Evolutionary conservation across 352 stramenopile genomes (phyloP).

Genomic region (Globisporangium nagaii): DNA sequence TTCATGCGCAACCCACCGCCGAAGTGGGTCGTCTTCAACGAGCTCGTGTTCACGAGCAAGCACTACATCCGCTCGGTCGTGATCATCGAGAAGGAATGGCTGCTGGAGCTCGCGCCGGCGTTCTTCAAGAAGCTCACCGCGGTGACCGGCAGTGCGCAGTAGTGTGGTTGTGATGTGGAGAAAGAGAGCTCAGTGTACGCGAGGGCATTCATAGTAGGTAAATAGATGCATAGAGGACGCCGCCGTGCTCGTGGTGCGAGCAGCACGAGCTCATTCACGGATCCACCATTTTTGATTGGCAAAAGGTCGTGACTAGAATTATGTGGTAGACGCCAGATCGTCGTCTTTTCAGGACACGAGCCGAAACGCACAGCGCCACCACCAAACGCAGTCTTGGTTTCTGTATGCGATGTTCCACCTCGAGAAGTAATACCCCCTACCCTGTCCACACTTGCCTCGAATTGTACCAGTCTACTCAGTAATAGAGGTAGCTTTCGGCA

Average conservation of each 20-base stretch:
- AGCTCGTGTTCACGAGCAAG: constrained; percentile 89
- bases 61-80: constrained; percentile 88
- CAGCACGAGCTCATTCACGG: constrained; percentile 1
- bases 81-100: constrained; percentile 87
- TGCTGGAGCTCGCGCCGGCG: constrained; percentile 72
- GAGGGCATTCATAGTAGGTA: not conserved
- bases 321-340: constrained; percentile 6
- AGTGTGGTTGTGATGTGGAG: not conserved
- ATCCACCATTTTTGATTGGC: not conserved
- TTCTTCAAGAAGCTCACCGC: constrained; percentile 74
- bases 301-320: not conserved
- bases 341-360: not conserved
- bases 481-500: not conserved
- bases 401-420: constrained; percentile 13
- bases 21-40: constrained; percentile 86
- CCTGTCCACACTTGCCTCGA: not conserved
- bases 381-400: constrained; percentile 12
- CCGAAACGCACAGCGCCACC: constrained; percentile 10
- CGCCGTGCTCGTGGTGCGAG: too few relatives aligned
- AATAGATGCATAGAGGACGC: constrained; percentile 6
- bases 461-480: not conserved
- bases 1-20: constrained; percentile 86
- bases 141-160: constrained; percentile 3
- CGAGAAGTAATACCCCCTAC: constrained; percentile 10
- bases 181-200: too few relatives aligned